Evolutionary conservation across 2,329 filamentous ascomycete species (phyloP).

Genomic region (Pseudocercospora fuligena): DNA sequence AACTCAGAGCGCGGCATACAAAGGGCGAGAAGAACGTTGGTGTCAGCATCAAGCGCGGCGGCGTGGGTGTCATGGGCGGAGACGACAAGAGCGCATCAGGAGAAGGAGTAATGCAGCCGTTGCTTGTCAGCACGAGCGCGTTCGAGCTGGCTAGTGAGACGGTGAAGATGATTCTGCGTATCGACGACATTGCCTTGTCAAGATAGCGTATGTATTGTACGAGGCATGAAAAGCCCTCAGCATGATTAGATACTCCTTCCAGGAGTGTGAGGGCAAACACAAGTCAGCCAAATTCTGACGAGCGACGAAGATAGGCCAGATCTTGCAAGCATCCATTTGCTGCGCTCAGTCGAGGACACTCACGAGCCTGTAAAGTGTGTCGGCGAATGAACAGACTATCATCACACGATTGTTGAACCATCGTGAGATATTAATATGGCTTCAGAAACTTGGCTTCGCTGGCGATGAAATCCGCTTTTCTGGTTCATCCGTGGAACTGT

Average conservation of each 20-base stretch:
- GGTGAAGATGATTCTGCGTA: constrained; percentile 88
- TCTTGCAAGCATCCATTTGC: background rate
- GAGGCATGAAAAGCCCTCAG: background rate
- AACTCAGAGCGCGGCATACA: constrained; percentile 90
- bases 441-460: too few relatives aligned
- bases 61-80: constrained; percentile 90
- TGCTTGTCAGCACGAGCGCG: constrained; percentile 95
- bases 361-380: background rate
- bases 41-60: constrained; percentile 96
- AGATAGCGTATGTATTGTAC: constrained; percentile 29
- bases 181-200: constrained; percentile 67
- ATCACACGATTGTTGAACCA: background rate
- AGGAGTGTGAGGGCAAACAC: background rate
- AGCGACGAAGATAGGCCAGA: background rate
- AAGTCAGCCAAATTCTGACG: background rate
- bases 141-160: constrained; percentile 97
- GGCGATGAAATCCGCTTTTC: too few relatives aligned
- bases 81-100: constrained; percentile 39
- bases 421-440: background rate
- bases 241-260: background rate
- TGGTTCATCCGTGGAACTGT: background rate
- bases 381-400: background rate
- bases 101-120: constrained; percentile 81
- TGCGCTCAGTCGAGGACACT: background rate
- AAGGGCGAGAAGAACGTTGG: constrained; percentile 95